Conservation (phyloP, 2,329 filamentous ascomycete genomes). For the Ceratocystis diversiconidia region DNA sequence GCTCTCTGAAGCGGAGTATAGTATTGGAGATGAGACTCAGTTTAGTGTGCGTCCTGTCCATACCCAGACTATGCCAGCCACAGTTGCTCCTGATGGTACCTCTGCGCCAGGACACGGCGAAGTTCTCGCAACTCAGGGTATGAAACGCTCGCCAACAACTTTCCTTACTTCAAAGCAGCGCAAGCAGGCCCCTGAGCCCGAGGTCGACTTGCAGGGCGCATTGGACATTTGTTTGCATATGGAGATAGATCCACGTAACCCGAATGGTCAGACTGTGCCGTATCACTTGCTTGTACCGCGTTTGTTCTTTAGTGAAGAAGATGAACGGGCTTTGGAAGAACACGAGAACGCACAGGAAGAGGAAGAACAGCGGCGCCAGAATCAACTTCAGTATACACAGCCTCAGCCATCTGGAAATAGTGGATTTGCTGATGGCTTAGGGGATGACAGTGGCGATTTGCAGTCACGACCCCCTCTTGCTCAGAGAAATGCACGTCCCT, state of each 20-base stretch:
- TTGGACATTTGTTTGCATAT: slow-evolving; percentile 81
- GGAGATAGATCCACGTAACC: slow-evolving; percentile 74
- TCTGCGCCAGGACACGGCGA: background rate
- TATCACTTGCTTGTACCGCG: slow-evolving; percentile 78
- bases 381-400: slow-evolving; percentile 19
- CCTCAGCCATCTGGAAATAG: background rate
- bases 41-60: slow-evolving; percentile 34
- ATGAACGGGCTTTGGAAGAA: slow-evolving; percentile 22
- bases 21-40: slow-evolving; percentile 41
- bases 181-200: slow-evolving; percentile 35
- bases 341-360: slow-evolving; percentile 17
- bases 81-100: background rate
- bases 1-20: slow-evolving; percentile 33
- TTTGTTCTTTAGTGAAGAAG: slow-evolving; percentile 44
- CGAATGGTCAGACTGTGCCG: slow-evolving; percentile 71
- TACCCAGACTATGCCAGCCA: slow-evolving; percentile 17
- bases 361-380: slow-evolving; percentile 17
- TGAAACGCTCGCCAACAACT: slow-evolving; percentile 58
- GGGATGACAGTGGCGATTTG: background rate
- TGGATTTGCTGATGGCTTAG: background rate
- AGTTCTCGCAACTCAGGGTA: slow-evolving; percentile 25
- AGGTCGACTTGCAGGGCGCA: slow-evolving; percentile 67
- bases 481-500: background rate
- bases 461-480: background rate
- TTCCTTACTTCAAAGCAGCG: slow-evolving; percentile 45